phyloP scores from a whole-genome alignment of 192 early-diverging fungal genomes.

The Kappamyces sp. region DNA sequence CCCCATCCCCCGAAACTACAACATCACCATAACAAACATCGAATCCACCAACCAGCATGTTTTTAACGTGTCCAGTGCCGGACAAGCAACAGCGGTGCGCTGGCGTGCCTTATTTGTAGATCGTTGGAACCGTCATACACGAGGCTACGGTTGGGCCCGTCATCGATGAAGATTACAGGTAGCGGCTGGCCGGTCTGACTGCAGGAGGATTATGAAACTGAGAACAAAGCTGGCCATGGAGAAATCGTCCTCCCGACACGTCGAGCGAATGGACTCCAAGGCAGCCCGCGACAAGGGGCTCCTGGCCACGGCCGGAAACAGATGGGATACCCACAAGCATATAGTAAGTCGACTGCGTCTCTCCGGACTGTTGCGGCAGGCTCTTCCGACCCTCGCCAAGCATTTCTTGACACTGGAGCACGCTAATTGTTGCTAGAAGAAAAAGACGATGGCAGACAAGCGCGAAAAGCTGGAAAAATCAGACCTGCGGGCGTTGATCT shows the following conservation, averaged over 20 bases:
- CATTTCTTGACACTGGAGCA: background rate
- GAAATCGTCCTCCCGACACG: background rate
- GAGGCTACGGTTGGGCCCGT: constrained; percentile 38
- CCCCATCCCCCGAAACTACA: constrained; percentile 76
- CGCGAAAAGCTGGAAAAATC: constrained; percentile 76
- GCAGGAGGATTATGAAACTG: constrained; percentile 18
- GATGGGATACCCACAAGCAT: constrained; percentile 14
- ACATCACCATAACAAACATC: constrained; percentile 61
- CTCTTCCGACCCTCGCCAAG: background rate
- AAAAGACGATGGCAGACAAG: constrained; percentile 51
- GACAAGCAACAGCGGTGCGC: constrained; percentile 23
- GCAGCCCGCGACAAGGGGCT: constrained; percentile 15
- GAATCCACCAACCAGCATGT: constrained; percentile 71
- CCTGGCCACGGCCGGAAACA: constrained; percentile 9
- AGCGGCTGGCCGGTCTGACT: constrained; percentile 17
- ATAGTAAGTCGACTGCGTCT: background rate
- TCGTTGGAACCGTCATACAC: constrained; percentile 30
- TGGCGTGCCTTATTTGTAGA: background rate
- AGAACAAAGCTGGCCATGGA: constrained; percentile 6
- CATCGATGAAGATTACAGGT: constrained; percentile 32
- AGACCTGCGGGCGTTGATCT: constrained; percentile 79
- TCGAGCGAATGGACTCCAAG: constrained; percentile 13
- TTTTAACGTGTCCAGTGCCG: constrained; percentile 59
- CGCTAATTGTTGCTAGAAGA: background rate
- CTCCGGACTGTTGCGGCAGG: background rate